A percentile compares a stretch with the other conserved stretches of the same genome.
Evolutionary conservation across 2,329 filamentous ascomycete genomes (phyloP).

Genomic region (Aspergillus viridinutans): DNA sequence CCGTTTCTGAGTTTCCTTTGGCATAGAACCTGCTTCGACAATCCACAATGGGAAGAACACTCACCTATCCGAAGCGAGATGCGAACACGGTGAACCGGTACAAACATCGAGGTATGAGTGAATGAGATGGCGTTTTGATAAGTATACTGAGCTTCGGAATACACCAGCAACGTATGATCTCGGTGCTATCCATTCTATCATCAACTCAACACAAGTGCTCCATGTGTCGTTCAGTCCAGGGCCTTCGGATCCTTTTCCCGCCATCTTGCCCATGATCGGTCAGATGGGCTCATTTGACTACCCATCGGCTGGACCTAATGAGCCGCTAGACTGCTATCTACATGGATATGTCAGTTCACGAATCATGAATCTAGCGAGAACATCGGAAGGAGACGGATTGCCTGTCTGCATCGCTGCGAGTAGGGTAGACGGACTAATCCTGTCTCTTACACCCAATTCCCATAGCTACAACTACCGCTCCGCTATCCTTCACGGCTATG

Average conservation of each 20-base stretch:
- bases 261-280: conserved; percentile 79
- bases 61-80: conserved; percentile 58
- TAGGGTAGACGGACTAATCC: conserved; percentile 73
- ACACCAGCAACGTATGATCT: conserved; percentile 64
- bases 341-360: conserved; percentile 81
- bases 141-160: conserved; percentile 7
- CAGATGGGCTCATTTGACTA: conserved; percentile 69
- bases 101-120: conserved; percentile 54
- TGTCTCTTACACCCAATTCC: conserved; percentile 72
- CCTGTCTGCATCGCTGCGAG: conserved; percentile 70
- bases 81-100: conserved; percentile 66
- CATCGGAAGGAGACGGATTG: conserved; percentile 49
- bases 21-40: not conserved
- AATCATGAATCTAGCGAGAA: conserved; percentile 63
- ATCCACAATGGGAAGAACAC: conserved; percentile 37
- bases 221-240: conserved; percentile 72
- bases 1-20: not conserved
- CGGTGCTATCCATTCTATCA: conserved; percentile 66
- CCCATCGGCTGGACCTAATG: conserved; percentile 57
- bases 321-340: conserved; percentile 71
- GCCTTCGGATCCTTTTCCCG: conserved; percentile 64
- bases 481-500: conserved; percentile 72
- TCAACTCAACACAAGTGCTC: conserved; percentile 70
- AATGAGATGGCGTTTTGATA: not conserved
- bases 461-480: conserved; percentile 87